phyloP scores from a whole-genome alignment of 805 yeast genomes.

The Wickerhamiella galacta region DNA sequence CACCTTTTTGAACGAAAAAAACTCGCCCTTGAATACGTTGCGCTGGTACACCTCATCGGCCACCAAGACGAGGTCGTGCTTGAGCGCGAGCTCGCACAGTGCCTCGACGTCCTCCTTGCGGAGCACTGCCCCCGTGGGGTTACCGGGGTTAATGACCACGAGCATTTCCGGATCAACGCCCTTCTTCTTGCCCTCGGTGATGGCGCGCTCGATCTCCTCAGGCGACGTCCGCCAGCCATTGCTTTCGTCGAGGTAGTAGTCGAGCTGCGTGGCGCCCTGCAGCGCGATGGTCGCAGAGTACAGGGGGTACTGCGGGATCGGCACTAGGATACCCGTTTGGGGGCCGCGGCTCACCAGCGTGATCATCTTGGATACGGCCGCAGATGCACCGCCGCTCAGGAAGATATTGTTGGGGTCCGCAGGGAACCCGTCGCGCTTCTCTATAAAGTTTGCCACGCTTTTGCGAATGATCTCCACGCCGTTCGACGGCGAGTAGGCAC shows the following conservation, averaged over 20 bases:
- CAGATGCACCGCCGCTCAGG: conserved; percentile 87
- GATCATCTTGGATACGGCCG: conserved; percentile 71
- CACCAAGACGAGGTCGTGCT: conserved; percentile 65
- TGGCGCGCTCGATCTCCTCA: conserved; percentile 38
- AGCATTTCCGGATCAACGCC: conserved; percentile 58
- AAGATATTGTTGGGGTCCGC: conserved; percentile 59
- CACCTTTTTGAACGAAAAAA: conserved; percentile 70
- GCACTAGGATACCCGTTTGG: conserved; percentile 66
- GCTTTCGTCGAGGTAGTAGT: conserved; percentile 71
- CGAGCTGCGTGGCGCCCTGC: conserved; percentile 65
- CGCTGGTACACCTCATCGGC: conserved; percentile 98
- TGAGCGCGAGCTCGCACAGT: conserved; percentile 65
- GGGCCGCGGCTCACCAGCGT: conserved; percentile 46
- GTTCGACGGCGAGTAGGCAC: conserved; percentile 90
- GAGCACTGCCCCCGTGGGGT: conserved; percentile 89
- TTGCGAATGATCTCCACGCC: conserved; percentile 62
- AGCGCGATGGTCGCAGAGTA: conserved; percentile 90
- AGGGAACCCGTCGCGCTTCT: conserved; percentile 56
- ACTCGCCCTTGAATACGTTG: conserved; percentile 68
- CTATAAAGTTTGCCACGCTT: conserved; percentile 67
- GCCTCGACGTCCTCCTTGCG: conserved; percentile 47
- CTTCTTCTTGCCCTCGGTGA: conserved; percentile 30
- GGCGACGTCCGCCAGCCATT: conserved; percentile 75
- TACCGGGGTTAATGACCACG: conserved; percentile 94
- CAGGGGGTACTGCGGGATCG: conserved; percentile 95